Base-by-base conservation (phyloP, 495 filamentous ascomycete species). In the Aspergillus homomorphus region DNA sequence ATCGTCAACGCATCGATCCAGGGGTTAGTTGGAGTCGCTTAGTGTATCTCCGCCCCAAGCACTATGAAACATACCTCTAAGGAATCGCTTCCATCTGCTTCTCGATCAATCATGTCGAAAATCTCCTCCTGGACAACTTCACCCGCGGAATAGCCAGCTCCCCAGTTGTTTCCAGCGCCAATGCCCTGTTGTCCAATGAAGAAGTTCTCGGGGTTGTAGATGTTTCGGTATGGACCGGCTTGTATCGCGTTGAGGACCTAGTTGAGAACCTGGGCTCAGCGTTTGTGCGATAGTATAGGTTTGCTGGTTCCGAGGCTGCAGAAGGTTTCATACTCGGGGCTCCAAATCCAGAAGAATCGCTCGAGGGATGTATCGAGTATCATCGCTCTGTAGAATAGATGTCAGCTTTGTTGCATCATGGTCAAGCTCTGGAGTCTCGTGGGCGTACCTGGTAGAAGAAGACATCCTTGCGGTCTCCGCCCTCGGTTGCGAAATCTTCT, bases 191-290 rank as follows among this genome's bases (percentile, higher is more conserved):
- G 91, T 62, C 91, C 90, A 30, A 97, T 82, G 66, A 92, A 97
- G 73, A 98, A 97, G 78, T 98, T 98, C 70, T 98, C 94, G 8
- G 94, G 94, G 72, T 98, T 98, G 82, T 98, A 98, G 56, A 98
- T 98, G 69, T 98, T 96, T 66, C 87, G 88, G 78, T 98, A 98
- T 1, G 91, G 85, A 12, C 94, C 91, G 41, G 87, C 86, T 77
- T 96, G 94, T 64, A 98, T 98, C 45, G 82, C 74, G 68, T 97
- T 87, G 64, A 98, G 91, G 45, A 98, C 89, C 88, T 91, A 63
- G 30, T 33, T 38, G 10, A 7, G 3, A 50, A 20, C 33, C 56
- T 64, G 54, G 61, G 62, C 53, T 54, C 49, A 20, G 41, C 42
- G 19, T 58, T 53, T 49, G 46, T 30, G 45, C 26, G 21, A 22